Conservation (phyloP, 306 rosid genomes). For the Prunus kanzakura region DNA sequence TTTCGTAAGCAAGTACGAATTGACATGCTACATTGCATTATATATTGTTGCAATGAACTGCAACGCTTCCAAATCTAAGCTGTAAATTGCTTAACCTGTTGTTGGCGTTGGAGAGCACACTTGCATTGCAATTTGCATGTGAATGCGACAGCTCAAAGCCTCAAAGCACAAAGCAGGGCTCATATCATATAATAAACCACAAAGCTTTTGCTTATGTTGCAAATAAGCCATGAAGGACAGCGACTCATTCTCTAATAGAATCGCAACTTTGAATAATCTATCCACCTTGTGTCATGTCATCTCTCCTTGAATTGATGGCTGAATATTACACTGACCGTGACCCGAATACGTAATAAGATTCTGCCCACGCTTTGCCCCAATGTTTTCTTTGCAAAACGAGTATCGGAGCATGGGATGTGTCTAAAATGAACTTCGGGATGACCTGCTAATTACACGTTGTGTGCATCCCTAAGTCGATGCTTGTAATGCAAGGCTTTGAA, state of each 20-base stretch:
- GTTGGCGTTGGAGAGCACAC: background rate
- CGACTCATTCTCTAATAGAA: background rate
- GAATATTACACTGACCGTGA: background rate
- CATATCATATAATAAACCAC: background rate
- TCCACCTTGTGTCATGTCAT: background rate
- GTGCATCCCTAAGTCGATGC: background rate
- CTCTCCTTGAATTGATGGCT: slow-evolving; percentile 6
- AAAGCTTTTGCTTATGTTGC: slow-evolving; percentile 7
- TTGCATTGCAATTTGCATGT: background rate
- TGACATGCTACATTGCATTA: background rate
- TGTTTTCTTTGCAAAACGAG: background rate
- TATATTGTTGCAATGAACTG: slow-evolving; percentile 1
- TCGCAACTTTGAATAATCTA: background rate
- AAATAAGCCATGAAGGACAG: background rate
- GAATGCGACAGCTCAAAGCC: slow-evolving; percentile 3
- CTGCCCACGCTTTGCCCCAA: background rate
- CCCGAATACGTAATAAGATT: background rate
- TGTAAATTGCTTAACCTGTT: background rate
- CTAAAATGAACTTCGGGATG: background rate
- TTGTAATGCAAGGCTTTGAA: background rate
- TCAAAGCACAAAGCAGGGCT: background rate
- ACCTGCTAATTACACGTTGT: background rate
- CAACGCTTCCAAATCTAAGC: background rate
- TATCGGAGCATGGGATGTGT: background rate
- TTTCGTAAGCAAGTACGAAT: background rate